These are phyloP conservation scores for Vanderwaltozyma yarrowii DNA, from an alignment of 805 yeast genomes.

Conservation along the genomic window DNA sequence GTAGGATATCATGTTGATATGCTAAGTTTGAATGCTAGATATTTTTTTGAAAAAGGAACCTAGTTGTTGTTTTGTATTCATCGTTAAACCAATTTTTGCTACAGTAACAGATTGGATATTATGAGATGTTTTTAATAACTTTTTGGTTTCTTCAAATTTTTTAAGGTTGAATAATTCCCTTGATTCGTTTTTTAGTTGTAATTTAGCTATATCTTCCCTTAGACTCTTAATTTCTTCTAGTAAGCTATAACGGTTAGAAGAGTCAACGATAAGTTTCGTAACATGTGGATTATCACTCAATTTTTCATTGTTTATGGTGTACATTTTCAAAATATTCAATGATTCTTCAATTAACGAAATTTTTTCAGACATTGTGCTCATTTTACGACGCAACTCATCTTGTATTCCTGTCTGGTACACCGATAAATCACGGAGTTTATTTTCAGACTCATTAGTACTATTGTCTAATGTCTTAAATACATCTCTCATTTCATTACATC, in stretches of 20 bases:
- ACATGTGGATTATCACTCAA: constrained; percentile 12
- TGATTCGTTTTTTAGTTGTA: constrained; percentile 5
- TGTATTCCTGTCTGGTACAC: constrained; percentile 17
- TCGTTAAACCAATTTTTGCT: constrained; percentile 15
- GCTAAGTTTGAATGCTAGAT: not conserved
- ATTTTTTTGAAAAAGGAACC: constrained; percentile 18
- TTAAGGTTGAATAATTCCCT: not conserved
- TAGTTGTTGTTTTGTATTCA: constrained; percentile 19
- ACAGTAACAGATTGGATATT: constrained; percentile 9
- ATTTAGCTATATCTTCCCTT: constrained; percentile 14
- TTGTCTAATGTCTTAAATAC: no score
- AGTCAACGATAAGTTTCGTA: constrained; percentile 10
- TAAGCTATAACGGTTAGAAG: constrained; percentile 10
- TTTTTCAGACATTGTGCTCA: constrained; percentile 10
- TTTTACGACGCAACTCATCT: constrained; percentile 13
- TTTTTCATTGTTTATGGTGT: constrained; percentile 7
- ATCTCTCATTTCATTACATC: not conserved
- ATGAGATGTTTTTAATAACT: not conserved
- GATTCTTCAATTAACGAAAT: constrained; percentile 10
- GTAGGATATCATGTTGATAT: no score
- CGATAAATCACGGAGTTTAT: constrained; percentile 8
- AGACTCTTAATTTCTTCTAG: constrained; percentile 15
- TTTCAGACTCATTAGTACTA: no score
- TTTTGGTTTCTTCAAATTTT: not conserved
- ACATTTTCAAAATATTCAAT: constrained; percentile 16